Evolutionary conservation across 495 filamentous ascomycete genomes (phyloP), one percentile per base, ranked within the genome.

Genomic region (Tuber magnatum): DNA sequence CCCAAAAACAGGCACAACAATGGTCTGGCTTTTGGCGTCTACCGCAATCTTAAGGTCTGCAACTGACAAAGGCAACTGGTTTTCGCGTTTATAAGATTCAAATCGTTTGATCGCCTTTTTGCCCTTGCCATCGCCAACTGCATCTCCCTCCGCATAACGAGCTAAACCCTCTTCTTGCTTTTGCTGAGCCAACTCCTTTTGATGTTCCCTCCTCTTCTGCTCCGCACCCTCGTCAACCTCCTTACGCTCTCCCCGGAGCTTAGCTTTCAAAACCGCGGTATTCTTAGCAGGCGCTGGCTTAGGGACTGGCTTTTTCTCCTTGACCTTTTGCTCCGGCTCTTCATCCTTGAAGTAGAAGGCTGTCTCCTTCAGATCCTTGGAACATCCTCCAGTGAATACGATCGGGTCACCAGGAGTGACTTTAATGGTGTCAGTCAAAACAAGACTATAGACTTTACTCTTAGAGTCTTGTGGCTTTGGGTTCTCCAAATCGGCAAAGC

Each of bases 281-380:
- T 98, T 99, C 82, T 92, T 93, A 24, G 94, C 93, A 74, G 96
- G 87, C 2, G 93, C 92, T 72, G 92, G 93, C 10, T 94, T 90
- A 56, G 91, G 90, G 0, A 90, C 86, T 76, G 97, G 94, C 80
- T 89, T 90, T 86, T 94, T 93, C 79, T 91, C 88, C 83, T 96
- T 97, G 80, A 93, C 91, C 61, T 85, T 85, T 81, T 88, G 84
- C 24, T 88, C 90, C 79, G 94, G 92, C 77, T 92, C 90, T 71
- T 94, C 92, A 79, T 94, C 93, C 81, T 96, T 95, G 85, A 99
- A 99, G 85, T 97, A 98, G 85, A 99, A 99, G 0, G 94, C 95
- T 3, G 93, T 92, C 1, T 93, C 92, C 79, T 97, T 94, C 77
- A 94, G 89, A 80, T 97, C 94, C 46, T 91, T 90, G 12, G 94